Evolutionary conservation across 2,329 filamentous ascomycete genomes (phyloP), one percentile per base, ranked within the genome.

Genomic region (Biscogniauxia marginata): DNA sequence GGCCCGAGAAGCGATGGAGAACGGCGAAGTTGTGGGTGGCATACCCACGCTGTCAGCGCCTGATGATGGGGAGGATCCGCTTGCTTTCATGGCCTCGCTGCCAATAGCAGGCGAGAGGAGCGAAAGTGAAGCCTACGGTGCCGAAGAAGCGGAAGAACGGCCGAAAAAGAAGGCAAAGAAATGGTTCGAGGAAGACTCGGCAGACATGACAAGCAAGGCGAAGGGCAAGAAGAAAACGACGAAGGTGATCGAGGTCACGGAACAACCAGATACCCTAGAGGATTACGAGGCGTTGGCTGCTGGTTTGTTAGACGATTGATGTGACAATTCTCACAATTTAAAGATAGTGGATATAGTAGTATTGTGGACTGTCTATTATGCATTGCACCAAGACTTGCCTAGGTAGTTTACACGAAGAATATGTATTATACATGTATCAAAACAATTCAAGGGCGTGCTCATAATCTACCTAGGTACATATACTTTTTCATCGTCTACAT

Each of bases 251-350:
- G 82, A 84, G 74, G 79, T 84, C 65, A 79, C 79, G 13, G 81
- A 86, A 52, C 86, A 91, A 75, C 89, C 89, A 11, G 87, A 92
- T 74, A 93, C 88, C 45, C 75, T 93, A 65, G 88, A 91, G 71
- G 89, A 93, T 72, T 79, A 92, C 65, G 90, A 93, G 75, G 85
- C 86, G 44, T 74, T 93, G 74, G 91, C 91, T 53, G 83, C 87
- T 46, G 88, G 88, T 3, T 74, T 95, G 71, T 73, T 96, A 70
- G 83, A 84, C 19, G 67, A 70, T 56, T 66, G 56, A 58, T 49
- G 23, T 46, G 44, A 54, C 39, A 18, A 53, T 18, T 50, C 9
- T 60, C 45, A 6, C 30, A 49, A 21, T 22, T 39, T 39, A 39
- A n/a, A n/a, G n/a, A n/a, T n/a, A n/a, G n/a, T n/a, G n/a, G n/a